A percentile compares a stretch with the other conserved stretches of the same genome.
phyloP scores from a whole-genome alignment of 2,329 filamentous ascomycete species.

The Fusarium coffeatum region DNA sequence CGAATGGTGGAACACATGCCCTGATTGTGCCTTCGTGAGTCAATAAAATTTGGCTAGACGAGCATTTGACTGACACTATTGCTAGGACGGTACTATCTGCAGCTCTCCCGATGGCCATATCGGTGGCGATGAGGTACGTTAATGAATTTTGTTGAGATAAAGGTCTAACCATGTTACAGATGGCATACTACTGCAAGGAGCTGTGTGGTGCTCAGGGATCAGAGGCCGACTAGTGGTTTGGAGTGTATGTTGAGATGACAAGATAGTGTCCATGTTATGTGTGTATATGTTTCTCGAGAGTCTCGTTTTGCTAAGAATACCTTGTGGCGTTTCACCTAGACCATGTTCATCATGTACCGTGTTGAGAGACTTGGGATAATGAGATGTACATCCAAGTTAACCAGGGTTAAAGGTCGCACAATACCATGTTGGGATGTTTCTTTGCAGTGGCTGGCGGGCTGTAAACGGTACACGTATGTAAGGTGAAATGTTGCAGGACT shows the following conservation, averaged over 20 bases:
- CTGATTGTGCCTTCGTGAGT: background rate
- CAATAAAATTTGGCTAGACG: no score
- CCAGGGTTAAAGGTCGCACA: no score
- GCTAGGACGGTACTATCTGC: background rate
- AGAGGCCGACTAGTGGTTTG: background rate
- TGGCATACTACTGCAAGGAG: background rate
- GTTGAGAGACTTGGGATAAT: background rate
- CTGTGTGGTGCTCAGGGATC: background rate
- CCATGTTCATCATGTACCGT: background rate
- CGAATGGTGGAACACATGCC: background rate
- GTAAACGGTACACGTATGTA: no score
- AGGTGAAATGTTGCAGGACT: no score
- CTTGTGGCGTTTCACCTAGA: background rate
- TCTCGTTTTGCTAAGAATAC: background rate
- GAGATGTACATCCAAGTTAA: background rate
- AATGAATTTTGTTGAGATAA: background rate
- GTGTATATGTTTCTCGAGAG: background rate
- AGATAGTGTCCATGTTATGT: background rate
- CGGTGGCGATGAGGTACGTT: background rate
- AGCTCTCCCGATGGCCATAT: background rate
- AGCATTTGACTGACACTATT: background rate
- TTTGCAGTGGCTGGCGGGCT: no score
- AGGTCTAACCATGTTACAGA: background rate
- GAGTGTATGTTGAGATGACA: no score
- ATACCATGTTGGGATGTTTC: no score